A percentile compares a stretch with the other conserved stretches of the same genome.
Evolutionary conservation across 2,329 filamentous ascomycete species (phyloP).

Genomic region (Pyrenophora graminea): DNA sequence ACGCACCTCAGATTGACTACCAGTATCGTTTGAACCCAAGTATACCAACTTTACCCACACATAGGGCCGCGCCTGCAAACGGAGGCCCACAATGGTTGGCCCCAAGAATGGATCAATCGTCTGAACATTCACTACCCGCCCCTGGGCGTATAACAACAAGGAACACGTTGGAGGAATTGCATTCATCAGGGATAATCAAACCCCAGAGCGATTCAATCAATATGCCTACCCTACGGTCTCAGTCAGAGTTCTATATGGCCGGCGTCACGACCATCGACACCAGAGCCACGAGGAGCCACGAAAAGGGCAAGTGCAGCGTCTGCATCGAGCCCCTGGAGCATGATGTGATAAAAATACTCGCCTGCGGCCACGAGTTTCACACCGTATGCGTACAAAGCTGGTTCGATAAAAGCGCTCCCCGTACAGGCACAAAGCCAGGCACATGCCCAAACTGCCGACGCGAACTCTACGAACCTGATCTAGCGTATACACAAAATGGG

Average conservation of each 20-base stretch:
- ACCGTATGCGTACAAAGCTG: slow-evolving; percentile 5
- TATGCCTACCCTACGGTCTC: slow-evolving; percentile 7
- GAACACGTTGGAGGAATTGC: neutral
- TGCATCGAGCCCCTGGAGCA: slow-evolving; percentile 1
- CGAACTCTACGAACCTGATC: slow-evolving; percentile 5
- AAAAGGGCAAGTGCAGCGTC: neutral
- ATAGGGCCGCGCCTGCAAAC: too few relatives aligned
- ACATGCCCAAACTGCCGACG: slow-evolving; percentile 9
- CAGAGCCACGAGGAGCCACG: neutral
- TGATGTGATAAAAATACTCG: slow-evolving; percentile 1
- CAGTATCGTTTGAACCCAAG: too few relatives aligned
- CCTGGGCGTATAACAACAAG: too few relatives aligned
- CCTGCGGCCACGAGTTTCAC: slow-evolving; percentile 9
- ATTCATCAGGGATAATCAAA: too few relatives aligned
- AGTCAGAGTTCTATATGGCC: slow-evolving; percentile 13
- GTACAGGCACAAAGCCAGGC: neutral
- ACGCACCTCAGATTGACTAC: too few relatives aligned
- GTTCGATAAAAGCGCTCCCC: slow-evolving; percentile 1
- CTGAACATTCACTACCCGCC: too few relatives aligned
- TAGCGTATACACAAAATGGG: neutral
- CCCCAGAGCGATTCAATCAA: neutral
- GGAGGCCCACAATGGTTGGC: too few relatives aligned
- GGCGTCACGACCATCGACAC: slow-evolving; percentile 1
- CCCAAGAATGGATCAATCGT: too few relatives aligned
- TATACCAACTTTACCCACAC: too few relatives aligned